A percentile compares a stretch with the other conserved stretches of the same genome.
phyloP scores from a whole-genome alignment of 2,329 filamentous ascomycete genomes.

The Lachnellula willkommii region DNA sequence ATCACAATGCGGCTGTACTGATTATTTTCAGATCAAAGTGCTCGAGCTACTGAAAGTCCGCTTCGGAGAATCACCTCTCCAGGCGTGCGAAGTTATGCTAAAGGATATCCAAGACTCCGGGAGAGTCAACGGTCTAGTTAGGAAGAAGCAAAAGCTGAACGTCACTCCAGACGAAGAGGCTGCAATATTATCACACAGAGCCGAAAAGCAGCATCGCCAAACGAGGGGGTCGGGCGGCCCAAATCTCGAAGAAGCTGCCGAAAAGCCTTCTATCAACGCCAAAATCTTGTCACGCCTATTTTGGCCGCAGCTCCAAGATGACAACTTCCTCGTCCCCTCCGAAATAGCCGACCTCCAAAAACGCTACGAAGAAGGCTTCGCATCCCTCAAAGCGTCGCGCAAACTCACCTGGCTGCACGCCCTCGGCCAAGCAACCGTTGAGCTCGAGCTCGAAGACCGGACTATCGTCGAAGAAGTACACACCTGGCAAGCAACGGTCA shows the following conservation, averaged over 20 bases:
- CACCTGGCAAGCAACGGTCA: constrained; percentile 82
- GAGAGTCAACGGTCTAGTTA: constrained; percentile 64
- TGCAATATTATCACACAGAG: constrained; percentile 2
- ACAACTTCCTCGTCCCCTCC: constrained; percentile 59
- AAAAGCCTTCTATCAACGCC: constrained; percentile 53
- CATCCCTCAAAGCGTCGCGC: constrained; percentile 72
- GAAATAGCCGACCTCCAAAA: constrained; percentile 57
- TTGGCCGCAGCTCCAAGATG: constrained; percentile 77
- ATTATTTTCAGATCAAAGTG: constrained; percentile 56
- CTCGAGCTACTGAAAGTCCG: constrained; percentile 82
- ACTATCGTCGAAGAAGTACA: constrained; percentile 65
- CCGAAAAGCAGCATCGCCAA: constrained; percentile 28
- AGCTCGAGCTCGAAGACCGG: constrained; percentile 78
- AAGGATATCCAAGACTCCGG: constrained; percentile 83
- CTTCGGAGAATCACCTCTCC: constrained; percentile 78
- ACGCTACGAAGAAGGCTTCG: constrained; percentile 70
- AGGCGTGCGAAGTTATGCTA: constrained; percentile 96
- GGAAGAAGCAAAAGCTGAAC: constrained; percentile 43
- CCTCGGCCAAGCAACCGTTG: constrained; percentile 72
- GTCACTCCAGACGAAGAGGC: neutral
- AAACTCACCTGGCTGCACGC: constrained; percentile 86
- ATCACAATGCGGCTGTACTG: constrained; percentile 1
- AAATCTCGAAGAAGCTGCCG: constrained; percentile 21
- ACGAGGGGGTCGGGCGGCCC: constrained; percentile 12
- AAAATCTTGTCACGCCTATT: constrained; percentile 89